phyloP scores from a whole-genome alignment of 2,329 filamentous ascomycete genomes.

The Penicillium sp. region DNA sequence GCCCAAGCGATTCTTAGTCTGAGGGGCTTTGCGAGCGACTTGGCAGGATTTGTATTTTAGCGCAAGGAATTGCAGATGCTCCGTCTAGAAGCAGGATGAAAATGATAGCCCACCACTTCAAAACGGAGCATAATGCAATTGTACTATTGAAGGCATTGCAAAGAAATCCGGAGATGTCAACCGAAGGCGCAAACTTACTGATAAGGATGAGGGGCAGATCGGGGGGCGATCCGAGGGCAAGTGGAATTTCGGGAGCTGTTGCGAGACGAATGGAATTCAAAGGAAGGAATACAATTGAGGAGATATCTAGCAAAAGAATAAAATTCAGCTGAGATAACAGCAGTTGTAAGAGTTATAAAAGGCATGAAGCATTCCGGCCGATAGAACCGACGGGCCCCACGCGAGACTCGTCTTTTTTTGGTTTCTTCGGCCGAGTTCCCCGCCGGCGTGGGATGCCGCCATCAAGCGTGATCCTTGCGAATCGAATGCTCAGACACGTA shows the following conservation, averaged over 20 bases:
- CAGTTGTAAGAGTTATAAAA: constrained; percentile 11
- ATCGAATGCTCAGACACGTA: background rate
- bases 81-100: background rate
- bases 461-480: constrained; percentile 4
- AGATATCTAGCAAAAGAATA: too few species aligned
- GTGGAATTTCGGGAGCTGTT: background rate
- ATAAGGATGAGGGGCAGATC: constrained; percentile 7
- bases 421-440: constrained; percentile 20
- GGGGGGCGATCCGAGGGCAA: background rate
- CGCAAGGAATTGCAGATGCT: background rate
- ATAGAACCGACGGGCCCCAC: constrained; percentile 10
- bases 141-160: background rate
- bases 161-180: background rate
- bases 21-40: background rate
- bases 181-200: constrained; percentile 16
- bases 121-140: background rate
- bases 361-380: constrained; percentile 16
- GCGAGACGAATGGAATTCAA: background rate
- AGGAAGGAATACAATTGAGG: background rate
- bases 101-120: background rate
- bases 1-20: background rate
- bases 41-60: background rate
- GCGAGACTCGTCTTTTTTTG: background rate
- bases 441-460: constrained; percentile 15
- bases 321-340: background rate